Evolutionary conservation across 306 rosid genomes (phyloP).

Genomic region (Vigna angularis): DNA sequence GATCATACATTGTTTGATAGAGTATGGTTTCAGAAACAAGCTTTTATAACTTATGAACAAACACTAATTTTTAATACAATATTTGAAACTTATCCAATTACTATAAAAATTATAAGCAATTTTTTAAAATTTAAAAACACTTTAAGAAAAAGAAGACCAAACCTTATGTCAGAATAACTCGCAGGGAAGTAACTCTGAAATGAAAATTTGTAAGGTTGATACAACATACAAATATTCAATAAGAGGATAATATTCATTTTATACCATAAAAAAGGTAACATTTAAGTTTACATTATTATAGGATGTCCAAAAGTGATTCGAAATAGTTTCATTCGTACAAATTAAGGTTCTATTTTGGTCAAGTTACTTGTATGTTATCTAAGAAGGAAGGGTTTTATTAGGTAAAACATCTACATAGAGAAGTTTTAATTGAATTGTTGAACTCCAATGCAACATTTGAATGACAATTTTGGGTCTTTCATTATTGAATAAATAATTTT

Average conservation of each 20-base stretch:
- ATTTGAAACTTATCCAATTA: no score
- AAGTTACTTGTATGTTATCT: background rate
- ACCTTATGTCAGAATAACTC: no score
- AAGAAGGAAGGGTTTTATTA: background rate
- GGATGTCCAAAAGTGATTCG: background rate
- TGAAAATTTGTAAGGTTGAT: no score
- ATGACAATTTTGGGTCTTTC: slow-evolving; percentile 20
- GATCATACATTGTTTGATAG: background rate
- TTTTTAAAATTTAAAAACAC: no score
- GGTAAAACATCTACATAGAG: background rate
- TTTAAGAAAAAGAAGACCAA: no score
- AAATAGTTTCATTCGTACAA: background rate
- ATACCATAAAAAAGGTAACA: no score
- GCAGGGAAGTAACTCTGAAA: no score
- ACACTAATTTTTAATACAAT: no score
- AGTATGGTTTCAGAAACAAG: background rate
- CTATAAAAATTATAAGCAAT: no score
- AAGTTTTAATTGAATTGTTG: slow-evolving; percentile 9
- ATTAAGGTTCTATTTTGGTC: background rate
- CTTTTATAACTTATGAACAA: background rate
- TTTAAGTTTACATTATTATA: background rate
- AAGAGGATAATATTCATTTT: no score
- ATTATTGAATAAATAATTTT: slow-evolving; percentile 37
- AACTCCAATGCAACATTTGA: slow-evolving; percentile 27
- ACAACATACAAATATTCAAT: no score